phyloP scores from a whole-genome alignment of 2,329 filamentous ascomycete genomes.

The Spiromastix sp. region DNA sequence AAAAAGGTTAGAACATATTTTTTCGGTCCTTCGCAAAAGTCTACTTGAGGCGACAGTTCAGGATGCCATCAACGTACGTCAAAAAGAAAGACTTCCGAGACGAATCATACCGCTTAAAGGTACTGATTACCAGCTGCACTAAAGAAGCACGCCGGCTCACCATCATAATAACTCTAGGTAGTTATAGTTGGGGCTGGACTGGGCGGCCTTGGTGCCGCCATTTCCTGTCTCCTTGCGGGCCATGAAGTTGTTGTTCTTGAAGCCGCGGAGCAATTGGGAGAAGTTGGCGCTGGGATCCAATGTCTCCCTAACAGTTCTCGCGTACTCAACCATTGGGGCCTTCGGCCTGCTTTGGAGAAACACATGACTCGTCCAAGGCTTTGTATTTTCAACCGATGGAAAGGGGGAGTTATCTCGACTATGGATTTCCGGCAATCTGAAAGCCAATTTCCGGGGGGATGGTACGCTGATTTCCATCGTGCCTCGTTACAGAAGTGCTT shows the following conservation, averaged over 20 bases:
- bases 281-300: slow-evolving; percentile 30
- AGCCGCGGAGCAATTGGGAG: slow-evolving; percentile 27
- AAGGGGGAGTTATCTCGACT: slow-evolving; percentile 20
- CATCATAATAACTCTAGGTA: slow-evolving; percentile 8
- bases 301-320: slow-evolving; percentile 22
- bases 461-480: slow-evolving; percentile 6
- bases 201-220: slow-evolving; percentile 15
- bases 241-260: slow-evolving; percentile 22
- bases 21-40: no score
- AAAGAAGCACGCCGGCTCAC: not conserved
- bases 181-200: slow-evolving; percentile 15
- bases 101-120: slow-evolving; percentile 4
- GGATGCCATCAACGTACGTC: not conserved
- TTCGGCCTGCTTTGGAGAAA: slow-evolving; percentile 17
- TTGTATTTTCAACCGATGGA: slow-evolving; percentile 21
- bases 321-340: slow-evolving; percentile 20
- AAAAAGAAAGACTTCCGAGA: slow-evolving; percentile 3
- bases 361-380: slow-evolving; percentile 20
- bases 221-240: slow-evolving; percentile 11
- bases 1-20: no score
- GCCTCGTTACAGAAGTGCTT: slow-evolving; percentile 1
- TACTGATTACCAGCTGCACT: not conserved
- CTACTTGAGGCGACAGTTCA: no score
- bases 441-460: slow-evolving; percentile 1
- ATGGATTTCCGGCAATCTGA: slow-evolving; percentile 13